Conservation (phyloP, 768 basidiomycete genomes). For the Collybia sp. region DNA sequence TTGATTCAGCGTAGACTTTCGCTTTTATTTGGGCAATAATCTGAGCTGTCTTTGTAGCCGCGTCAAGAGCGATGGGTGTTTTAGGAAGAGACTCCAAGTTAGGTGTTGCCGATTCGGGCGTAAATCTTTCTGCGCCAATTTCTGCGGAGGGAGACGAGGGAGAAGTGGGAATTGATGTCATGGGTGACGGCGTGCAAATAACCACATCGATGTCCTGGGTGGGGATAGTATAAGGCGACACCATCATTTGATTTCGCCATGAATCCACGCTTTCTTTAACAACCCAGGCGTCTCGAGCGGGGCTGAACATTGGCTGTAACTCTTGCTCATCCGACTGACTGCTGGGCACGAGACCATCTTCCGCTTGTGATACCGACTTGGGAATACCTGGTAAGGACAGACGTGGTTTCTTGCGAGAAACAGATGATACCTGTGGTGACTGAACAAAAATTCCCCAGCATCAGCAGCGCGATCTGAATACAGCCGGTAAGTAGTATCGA, state of each 20-base stretch:
- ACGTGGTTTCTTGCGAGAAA: constrained; percentile 32
- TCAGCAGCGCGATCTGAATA: constrained; percentile 6
- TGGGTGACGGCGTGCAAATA: background rate
- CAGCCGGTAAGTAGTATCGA: constrained; percentile 3
- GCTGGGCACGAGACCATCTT: constrained; percentile 46
- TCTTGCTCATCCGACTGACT: constrained; percentile 69
- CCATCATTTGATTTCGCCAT: constrained; percentile 31
- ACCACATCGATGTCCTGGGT: background rate
- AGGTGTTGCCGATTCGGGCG: constrained; percentile 9
- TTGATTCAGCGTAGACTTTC: constrained; percentile 49
- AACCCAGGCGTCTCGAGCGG: constrained; percentile 16
- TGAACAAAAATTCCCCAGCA: constrained; percentile 16
- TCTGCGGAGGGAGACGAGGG: background rate
- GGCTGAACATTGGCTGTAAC: constrained; percentile 26
- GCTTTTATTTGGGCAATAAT: constrained; percentile 65
- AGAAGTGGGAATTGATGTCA: background rate
- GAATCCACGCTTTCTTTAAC: constrained; percentile 33
- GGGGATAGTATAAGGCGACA: constrained; percentile 13
- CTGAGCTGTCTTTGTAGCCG: constrained; percentile 43
- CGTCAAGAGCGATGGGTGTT: constrained; percentile 29
- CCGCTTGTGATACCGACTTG: constrained; percentile 12
- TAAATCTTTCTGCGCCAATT: background rate
- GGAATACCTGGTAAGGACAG: constrained; percentile 25
- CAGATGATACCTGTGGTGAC: constrained; percentile 8
- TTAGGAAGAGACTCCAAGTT: constrained; percentile 13